Conservation (phyloP, 2,329 filamentous ascomycete genomes). For the Fusarium sambucinum region DNA sequence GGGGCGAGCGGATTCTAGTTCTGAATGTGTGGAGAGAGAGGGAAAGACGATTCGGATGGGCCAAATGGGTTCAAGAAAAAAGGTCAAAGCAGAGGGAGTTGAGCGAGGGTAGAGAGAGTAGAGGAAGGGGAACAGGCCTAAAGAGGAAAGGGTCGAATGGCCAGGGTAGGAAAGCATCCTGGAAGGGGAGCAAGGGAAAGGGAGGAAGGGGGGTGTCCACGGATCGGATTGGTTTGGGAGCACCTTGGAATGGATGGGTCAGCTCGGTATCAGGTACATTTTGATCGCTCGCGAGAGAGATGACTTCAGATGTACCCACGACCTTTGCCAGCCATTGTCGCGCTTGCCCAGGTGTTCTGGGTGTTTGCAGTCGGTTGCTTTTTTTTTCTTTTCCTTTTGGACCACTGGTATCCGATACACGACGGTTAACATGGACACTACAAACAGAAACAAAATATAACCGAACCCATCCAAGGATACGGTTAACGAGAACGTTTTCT, state of each 20-base stretch:
- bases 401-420: constrained; percentile 27
- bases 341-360: constrained; percentile 5
- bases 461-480: constrained; percentile 11
- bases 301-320: constrained; percentile 7
- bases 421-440: constrained; percentile 1
- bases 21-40: constrained; percentile 35
- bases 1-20: constrained; percentile 37
- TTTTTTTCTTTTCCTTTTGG: not conserved
- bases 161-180: constrained; percentile 36
- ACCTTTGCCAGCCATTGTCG: constrained; percentile 16
- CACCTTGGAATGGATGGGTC: constrained; percentile 21
- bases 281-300: not conserved
- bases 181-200: constrained; percentile 33
- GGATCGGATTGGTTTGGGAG: constrained; percentile 19
- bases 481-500: constrained; percentile 13
- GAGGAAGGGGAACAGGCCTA: constrained; percentile 43
- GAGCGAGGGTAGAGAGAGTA: constrained; percentile 35
- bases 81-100: constrained; percentile 43
- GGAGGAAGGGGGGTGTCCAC: constrained; percentile 29
- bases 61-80: constrained; percentile 40
- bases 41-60: constrained; percentile 36
- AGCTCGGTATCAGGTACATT: constrained; percentile 22
- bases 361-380: constrained; percentile 22
- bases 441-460: not conserved
- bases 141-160: constrained; percentile 41